These are phyloP conservation scores for Cicer cuneatum DNA, from an alignment of 306 rosid species.

Conservation along the genomic window DNA sequence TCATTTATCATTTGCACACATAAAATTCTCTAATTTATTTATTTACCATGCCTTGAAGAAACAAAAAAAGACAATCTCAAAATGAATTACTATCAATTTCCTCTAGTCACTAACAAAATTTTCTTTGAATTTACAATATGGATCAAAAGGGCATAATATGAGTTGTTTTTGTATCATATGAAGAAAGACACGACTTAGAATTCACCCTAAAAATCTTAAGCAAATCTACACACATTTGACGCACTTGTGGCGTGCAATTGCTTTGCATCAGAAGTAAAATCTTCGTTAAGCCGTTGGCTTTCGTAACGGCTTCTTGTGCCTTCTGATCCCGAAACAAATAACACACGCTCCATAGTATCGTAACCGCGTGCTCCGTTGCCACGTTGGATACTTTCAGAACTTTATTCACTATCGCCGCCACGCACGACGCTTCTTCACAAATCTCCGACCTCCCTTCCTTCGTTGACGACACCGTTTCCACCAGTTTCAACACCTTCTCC, in stretches of 20 bases:
- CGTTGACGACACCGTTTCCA: conserved; percentile 77
- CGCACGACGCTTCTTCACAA: conserved; percentile 60
- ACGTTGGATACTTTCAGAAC: conserved; percentile 68
- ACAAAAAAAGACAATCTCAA: not conserved
- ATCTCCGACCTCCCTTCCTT: conserved; percentile 78
- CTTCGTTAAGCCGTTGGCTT: conserved; percentile 83
- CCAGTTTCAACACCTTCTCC: conserved; percentile 69
- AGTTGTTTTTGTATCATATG: conserved; percentile 82
- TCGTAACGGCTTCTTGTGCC: conserved; percentile 73
- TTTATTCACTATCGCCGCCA: conserved; percentile 68
- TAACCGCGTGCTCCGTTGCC: conserved; percentile 87
- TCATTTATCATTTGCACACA: not conserved
- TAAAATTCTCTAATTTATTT: not conserved
- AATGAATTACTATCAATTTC: conserved; percentile 49
- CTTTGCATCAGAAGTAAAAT: conserved; percentile 89
- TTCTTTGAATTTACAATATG: conserved; percentile 60
- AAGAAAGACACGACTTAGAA: conserved; percentile 67
- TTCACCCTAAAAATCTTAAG: conserved; percentile 78
- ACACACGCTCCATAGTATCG: conserved; percentile 88
- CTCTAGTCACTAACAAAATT: conserved; percentile 70
- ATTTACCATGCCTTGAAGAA: not conserved
- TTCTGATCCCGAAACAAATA: conserved; percentile 67
- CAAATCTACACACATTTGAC: conserved; percentile 86
- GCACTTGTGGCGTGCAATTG: conserved; percentile 69
- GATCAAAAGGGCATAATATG: conserved; percentile 92